phyloP scores from a whole-genome alignment of 2,329 filamentous ascomycete species.

The Exophiala sideris region DNA sequence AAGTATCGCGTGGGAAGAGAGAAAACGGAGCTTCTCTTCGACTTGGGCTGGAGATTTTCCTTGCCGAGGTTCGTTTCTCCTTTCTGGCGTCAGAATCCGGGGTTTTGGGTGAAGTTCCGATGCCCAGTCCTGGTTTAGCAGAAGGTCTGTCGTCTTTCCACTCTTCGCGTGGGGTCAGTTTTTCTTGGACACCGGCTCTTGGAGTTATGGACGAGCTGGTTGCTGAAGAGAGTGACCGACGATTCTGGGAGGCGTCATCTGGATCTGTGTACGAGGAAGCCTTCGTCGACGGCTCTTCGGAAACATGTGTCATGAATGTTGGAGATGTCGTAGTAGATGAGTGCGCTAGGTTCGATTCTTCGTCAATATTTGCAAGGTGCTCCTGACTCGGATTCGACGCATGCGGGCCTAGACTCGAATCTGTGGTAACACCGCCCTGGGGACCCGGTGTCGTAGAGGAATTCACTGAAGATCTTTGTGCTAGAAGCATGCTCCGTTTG shows the following conservation, averaged over 20 bases:
- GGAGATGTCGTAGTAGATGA: slow-evolving; percentile 30
- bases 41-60: too few relatives aligned
- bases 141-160: neutral
- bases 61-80: neutral
- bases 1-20: too few relatives aligned
- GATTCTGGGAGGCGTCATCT: slow-evolving; percentile 18
- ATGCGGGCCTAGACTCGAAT: too few relatives aligned
- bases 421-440: too few relatives aligned
- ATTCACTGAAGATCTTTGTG: slow-evolving; percentile 27
- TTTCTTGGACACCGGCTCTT: slow-evolving; percentile 15
- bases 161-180: slow-evolving; percentile 3
- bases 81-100: neutral
- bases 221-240: slow-evolving; percentile 25
- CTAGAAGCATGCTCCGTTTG: slow-evolving; percentile 66
- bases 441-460: slow-evolving; percentile 6
- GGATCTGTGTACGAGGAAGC: slow-evolving; percentile 34
- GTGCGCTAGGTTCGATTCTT: slow-evolving; percentile 30
- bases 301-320: slow-evolving; percentile 28
- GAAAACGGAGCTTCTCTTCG: too few relatives aligned
- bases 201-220: slow-evolving; percentile 27
- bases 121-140: neutral
- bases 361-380: slow-evolving; percentile 20
- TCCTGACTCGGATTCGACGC: slow-evolving; percentile 11
- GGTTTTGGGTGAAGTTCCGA: neutral
- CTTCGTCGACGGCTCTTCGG: slow-evolving; percentile 33